Evolutionary conservation across 768 basidiomycete genomes (phyloP).

Genomic region (Tricholoma sp.): DNA sequence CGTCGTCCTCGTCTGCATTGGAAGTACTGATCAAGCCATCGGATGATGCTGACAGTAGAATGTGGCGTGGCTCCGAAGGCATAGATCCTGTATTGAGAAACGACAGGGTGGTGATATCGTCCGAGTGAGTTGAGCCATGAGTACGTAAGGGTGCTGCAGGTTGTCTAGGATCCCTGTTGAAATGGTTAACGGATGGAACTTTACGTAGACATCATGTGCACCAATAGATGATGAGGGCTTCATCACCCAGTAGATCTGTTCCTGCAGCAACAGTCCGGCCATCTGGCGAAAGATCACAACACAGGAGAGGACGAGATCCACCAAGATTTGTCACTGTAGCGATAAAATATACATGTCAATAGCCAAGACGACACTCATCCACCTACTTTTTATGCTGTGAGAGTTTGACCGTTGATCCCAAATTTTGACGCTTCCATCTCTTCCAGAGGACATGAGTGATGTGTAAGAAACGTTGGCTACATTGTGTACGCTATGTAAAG

Average conservation of each 20-base stretch:
- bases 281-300: slow-evolving; percentile 65
- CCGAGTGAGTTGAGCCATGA: slow-evolving; percentile 89
- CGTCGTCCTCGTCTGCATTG: slow-evolving; percentile 70
- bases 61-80: slow-evolving; percentile 14
- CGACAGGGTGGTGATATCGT: slow-evolving; percentile 84
- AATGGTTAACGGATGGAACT: neutral
- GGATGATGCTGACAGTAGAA: slow-evolving; percentile 75
- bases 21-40: slow-evolving; percentile 80
- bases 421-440: slow-evolving; percentile 63
- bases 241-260: slow-evolving; percentile 75
- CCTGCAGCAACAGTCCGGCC: slow-evolving; percentile 77
- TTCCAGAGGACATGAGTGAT: slow-evolving; percentile 60
- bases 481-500: slow-evolving; percentile 39
- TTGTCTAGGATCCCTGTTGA: slow-evolving; percentile 77
- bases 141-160: slow-evolving; percentile 62
- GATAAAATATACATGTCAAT: slow-evolving; percentile 27
- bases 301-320: slow-evolving; percentile 44
- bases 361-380: slow-evolving; percentile 20
- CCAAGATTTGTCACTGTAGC: slow-evolving; percentile 46
- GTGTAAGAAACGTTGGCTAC: slow-evolving; percentile 37
- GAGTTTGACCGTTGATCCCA: slow-evolving; percentile 69
- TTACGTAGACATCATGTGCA: slow-evolving; percentile 20
- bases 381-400: slow-evolving; percentile 58
- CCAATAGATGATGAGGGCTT: slow-evolving; percentile 86
- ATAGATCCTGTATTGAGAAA: slow-evolving; percentile 26